phyloP scores from a whole-genome alignment of 2,329 filamentous ascomycete species.

The Acrocalymma vagum region DNA sequence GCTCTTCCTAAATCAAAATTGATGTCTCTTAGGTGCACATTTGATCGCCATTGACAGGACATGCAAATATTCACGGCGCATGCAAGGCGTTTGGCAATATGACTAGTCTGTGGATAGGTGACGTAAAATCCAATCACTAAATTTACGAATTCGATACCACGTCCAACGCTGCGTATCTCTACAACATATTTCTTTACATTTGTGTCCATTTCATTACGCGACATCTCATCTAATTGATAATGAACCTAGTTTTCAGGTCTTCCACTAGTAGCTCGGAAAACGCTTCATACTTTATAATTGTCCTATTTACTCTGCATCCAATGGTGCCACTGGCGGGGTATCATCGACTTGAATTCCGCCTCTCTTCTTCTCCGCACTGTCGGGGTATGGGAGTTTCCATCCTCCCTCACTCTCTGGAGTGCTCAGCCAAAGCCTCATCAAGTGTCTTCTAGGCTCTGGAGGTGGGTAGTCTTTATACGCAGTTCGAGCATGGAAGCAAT shows the following conservation, averaged over 20 bases:
- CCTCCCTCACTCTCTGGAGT: conserved; percentile 84
- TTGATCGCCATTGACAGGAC: conserved; percentile 12
- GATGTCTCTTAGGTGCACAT: conserved; percentile 26
- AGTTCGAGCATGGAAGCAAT: conserved; percentile 83
- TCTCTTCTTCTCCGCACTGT: conserved; percentile 83
- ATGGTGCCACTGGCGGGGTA: conserved; percentile 74
- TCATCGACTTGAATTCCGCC: conserved; percentile 90
- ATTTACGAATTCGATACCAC: conserved; percentile 39
- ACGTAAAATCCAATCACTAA: conserved; percentile 23
- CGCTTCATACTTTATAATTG: too few species aligned
- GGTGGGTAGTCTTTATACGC: conserved; percentile 78
- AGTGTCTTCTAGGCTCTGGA: conserved; percentile 74
- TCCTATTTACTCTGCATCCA: conserved; percentile 80
- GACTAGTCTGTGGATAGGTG: conserved; percentile 23
- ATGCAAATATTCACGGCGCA: conserved; percentile 18
- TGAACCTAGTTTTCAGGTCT: too few species aligned
- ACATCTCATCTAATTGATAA: too few species aligned
- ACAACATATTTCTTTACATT: too few species aligned
- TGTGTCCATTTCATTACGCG: neutral
- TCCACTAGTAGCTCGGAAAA: too few species aligned
- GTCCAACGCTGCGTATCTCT: too few species aligned
- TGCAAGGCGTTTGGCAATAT: conserved; percentile 29
- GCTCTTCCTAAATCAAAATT: conserved; percentile 23
- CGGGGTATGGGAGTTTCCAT: conserved; percentile 84
- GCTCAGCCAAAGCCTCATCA: conserved; percentile 85